Conservation (phyloP, 768 basidiomycete species). For the Porpolomopsis calyptriformis region DNA sequence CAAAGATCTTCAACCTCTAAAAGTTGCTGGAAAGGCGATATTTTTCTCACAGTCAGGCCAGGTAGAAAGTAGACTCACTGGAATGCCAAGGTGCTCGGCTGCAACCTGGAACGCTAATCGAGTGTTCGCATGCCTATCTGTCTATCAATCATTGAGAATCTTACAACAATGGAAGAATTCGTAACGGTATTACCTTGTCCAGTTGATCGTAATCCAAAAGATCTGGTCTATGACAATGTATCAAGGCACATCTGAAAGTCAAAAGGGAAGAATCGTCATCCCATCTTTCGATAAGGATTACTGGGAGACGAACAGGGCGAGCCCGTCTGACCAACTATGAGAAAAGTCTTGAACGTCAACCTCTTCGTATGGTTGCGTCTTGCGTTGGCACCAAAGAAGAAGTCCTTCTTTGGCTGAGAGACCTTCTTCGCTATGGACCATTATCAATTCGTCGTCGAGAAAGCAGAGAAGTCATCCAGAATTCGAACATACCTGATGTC, state of each 20-base stretch:
- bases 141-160: slow-evolving; percentile 27
- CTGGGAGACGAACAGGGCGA: slow-evolving; percentile 70
- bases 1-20: slow-evolving; percentile 95
- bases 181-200: slow-evolving; percentile 48
- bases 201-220: slow-evolving; percentile 81
- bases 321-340: slow-evolving; percentile 85
- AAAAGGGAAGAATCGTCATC: slow-evolving; percentile 4
- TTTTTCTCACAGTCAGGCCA: slow-evolving; percentile 1
- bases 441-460: slow-evolving; percentile 6
- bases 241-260: slow-evolving; percentile 78
- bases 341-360: slow-evolving; percentile 94
- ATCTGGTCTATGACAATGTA: slow-evolving; percentile 96
- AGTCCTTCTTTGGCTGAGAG: slow-evolving; percentile 98
- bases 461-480: slow-evolving; percentile 1
- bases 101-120: slow-evolving; percentile 81
- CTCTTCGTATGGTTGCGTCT: slow-evolving; percentile 83
- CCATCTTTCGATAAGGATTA: slow-evolving; percentile 1
- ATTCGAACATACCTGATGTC: slow-evolving; percentile 73
- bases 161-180: slow-evolving; percentile 6
- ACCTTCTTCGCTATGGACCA: slow-evolving; percentile 74
- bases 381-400: slow-evolving; percentile 95
- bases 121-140: slow-evolving; percentile 74
- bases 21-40: slow-evolving; percentile 51
- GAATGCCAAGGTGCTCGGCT: slow-evolving; percentile 80
- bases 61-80: slow-evolving; percentile 43